phyloP scores from a whole-genome alignment of 306 rosid genomes.

The Aeschynomene evenia region DNA sequence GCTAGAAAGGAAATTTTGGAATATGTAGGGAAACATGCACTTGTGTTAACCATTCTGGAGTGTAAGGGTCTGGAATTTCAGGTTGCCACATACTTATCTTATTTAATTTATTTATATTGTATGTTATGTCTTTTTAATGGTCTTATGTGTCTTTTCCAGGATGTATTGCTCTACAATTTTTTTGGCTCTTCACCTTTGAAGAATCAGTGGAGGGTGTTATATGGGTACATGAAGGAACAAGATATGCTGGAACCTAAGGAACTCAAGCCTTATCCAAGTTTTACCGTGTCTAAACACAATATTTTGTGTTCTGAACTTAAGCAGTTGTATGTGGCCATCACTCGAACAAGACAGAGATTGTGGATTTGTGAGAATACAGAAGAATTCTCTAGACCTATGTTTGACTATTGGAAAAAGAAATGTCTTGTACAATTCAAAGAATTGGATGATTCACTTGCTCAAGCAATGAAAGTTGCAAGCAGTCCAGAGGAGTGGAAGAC shows the following conservation, averaged over 20 bases:
- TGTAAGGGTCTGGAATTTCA: constrained; percentile 93
- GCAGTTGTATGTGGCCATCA: constrained; percentile 71
- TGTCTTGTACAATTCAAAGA: constrained; percentile 61
- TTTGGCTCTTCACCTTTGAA: constrained; percentile 63
- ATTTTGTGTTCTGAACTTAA: constrained; percentile 72
- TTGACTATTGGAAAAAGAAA: constrained; percentile 68
- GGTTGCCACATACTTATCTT: constrained; percentile 34
- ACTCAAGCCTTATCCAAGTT: constrained; percentile 33
- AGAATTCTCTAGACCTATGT: constrained; percentile 48
- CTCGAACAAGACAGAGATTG: constrained; percentile 72
- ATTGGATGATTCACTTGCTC: constrained; percentile 70
- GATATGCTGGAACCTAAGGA: constrained; percentile 43
- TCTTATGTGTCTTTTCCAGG: constrained; percentile 38
- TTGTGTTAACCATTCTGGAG: constrained; percentile 68
- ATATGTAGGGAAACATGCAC: constrained; percentile 70
- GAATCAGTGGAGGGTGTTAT: constrained; percentile 72
- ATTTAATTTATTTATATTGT: not conserved
- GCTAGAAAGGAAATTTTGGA: constrained; percentile 45
- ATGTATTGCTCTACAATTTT: constrained; percentile 70
- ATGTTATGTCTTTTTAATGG: not conserved
- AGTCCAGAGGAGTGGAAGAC: constrained; percentile 73
- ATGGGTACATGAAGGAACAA: constrained; percentile 61
- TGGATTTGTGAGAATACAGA: constrained; percentile 67
- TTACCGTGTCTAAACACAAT: constrained; percentile 59
- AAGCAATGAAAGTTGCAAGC: constrained; percentile 75